Evolutionary conservation across 2,329 filamentous ascomycete genomes (phyloP), one percentile per base, ranked within the genome.

Genomic region (Fusarium secorum): DNA sequence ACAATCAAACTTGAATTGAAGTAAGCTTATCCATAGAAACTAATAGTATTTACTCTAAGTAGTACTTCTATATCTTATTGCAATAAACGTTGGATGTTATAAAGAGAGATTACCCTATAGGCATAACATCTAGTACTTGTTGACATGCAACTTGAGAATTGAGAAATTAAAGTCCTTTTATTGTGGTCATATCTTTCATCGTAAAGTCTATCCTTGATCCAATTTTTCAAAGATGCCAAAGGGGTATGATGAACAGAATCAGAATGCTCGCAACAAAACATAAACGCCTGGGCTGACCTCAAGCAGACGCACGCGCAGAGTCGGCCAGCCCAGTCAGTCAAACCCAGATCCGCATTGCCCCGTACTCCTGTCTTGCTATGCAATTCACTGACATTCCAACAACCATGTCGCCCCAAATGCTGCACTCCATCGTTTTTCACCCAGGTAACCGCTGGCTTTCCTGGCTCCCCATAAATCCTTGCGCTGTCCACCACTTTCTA

Each of bases 351-450:
- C 71, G 51, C 67, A 69, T 59, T 75, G 70, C 70, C 65, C 71
- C 60, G 65, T 74, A 77, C 74, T 76, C 75, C 75, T 73, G 66
- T 75, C 69, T 76, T 72, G 70, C 72, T 66, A 76, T 75, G 76
- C 77, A 78, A 75, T 75, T 72, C 70, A 70, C 68, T 66, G 49
- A 66, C 76, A 77, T 77, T 78, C 77, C 76, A 78, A 73, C 74
- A 74, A 71, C 68, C 68, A 67, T 72, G 49, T 73, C 72, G 68
- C 70, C 70, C 74, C 70, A 68, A 74, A 76, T 76, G 71, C 74
- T 73, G 60, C 60, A 60, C 65, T 72, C 38, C 45, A 55, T 56
- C 66, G 49, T 73, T 68, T 69, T 69, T 76, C 60, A 65, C 72
- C 72, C 41, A 57, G 70, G 68, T 67, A 56, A 68, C 70, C 60